Evolutionary conservation across 2,329 filamentous ascomycete species (phyloP).

Genomic region (Didymella pinodella): DNA sequence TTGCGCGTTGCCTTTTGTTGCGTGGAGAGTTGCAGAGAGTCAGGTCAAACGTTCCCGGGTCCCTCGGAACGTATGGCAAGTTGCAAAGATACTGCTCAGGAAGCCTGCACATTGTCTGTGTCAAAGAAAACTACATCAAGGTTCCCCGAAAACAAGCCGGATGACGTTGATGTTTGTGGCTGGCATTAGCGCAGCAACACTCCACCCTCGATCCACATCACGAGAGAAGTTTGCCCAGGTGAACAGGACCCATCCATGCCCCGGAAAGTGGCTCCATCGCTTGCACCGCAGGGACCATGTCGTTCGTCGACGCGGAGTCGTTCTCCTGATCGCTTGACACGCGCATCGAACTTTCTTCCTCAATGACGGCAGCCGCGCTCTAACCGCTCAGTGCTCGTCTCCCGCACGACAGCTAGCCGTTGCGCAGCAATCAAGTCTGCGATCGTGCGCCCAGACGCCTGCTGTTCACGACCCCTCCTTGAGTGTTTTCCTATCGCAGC

Average conservation of each 20-base stretch:
- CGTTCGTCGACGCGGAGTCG: slow-evolving; percentile 13
- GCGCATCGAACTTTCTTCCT: slow-evolving; percentile 13
- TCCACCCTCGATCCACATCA: slow-evolving; percentile 23
- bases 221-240: slow-evolving; percentile 16
- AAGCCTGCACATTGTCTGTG: neutral
- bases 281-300: slow-evolving; percentile 17
- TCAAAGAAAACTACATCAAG: neutral
- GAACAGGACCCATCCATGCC: slow-evolving; percentile 19
- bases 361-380: slow-evolving; percentile 17
- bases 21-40: neutral
- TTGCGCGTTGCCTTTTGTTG: neutral
- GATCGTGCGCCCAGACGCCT: slow-evolving; percentile 16
- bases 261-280: slow-evolving; percentile 17
- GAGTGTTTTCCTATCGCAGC: slow-evolving; percentile 5
- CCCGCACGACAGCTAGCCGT: slow-evolving; percentile 17
- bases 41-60: neutral
- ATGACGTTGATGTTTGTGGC: slow-evolving; percentile 11
- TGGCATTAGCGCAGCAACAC: slow-evolving; percentile 19
- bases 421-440: slow-evolving; percentile 8
- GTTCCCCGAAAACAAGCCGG: slow-evolving; percentile 16
- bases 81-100: neutral
- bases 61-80: neutral
- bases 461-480: slow-evolving; percentile 19
- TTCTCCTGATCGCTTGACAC: slow-evolving; percentile 20
- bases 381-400: slow-evolving; percentile 13